phyloP scores from a whole-genome alignment of 306 rosid species.

The Crotalaria pallida region DNA sequence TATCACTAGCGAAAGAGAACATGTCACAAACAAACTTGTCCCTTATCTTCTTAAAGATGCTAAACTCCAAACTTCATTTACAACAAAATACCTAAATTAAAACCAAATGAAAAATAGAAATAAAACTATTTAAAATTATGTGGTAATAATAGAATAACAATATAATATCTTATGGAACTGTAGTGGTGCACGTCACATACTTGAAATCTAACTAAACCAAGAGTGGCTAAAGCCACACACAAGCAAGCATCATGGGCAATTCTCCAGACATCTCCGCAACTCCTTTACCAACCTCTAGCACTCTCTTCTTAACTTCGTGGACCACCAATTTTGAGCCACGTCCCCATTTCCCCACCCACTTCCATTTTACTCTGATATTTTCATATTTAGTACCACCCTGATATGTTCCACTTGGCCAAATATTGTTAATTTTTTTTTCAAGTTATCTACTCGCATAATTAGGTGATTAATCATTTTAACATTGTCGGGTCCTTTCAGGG shows the following conservation, averaged over 20 bases:
- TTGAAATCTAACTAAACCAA: constrained; percentile 12
- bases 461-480: no score
- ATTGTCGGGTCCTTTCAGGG: no score
- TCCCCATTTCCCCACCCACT: background rate
- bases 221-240: constrained; percentile 28
- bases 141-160: background rate
- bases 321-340: constrained; percentile 29
- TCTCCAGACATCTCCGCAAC: background rate
- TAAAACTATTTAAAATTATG: background rate
- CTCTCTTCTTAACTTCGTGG: constrained; percentile 28
- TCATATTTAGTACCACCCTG: background rate
- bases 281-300: constrained; percentile 1
- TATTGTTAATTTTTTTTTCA: background rate
- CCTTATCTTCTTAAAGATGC: constrained; percentile 13
- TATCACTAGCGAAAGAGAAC: background rate
- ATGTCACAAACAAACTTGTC: constrained; percentile 6
- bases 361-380: constrained; percentile 1
- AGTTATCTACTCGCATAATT: no score
- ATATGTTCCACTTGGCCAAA: constrained; percentile 25
- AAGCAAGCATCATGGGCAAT: constrained; percentile 24
- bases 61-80: constrained; percentile 13
- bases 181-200: constrained; percentile 32
- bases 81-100: constrained; percentile 8
- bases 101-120: constrained; percentile 1
- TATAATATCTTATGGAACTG: constrained; percentile 22